Base-by-base conservation (phyloP, 78 protist species). In the Dictyostelium brefeldianum region DNA sequence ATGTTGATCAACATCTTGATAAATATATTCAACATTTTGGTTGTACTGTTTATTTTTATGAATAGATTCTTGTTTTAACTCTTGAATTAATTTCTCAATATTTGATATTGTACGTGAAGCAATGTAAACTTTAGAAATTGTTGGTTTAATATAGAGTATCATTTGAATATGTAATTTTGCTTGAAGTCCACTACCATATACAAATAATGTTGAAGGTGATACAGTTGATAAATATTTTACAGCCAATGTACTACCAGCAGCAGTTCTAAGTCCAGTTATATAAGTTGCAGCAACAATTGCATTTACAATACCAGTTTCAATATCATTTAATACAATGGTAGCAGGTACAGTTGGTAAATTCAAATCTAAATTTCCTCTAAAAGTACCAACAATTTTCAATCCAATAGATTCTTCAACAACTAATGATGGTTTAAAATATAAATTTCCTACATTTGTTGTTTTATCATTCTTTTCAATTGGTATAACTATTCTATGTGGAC, bases 111-210 rank as follows among this genome's bases (percentile, higher is more conserved):
- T 54, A n/a, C 89, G 36, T 29, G 75, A 79, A 15, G n/a, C 3
- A 11, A 90, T 80, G 31, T 36, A 14, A 3, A 90, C 89, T 1
- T 15, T 77, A 25, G 67, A 48, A n/a, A 73, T 80, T 1, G 71
- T 43, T 51, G 64, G 31, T 54, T 64, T 80, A 9, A 73, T 82
- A 1, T n/a, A 5, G 20, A 81, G 17, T 1, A 91, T 59, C 62
- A 85, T 57, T 46, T 53, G 51, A 7, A 91, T 81, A 20, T 91
- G 95, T 12, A 56, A 69, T 41, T 56, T 20, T 2, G 95, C 95
- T 69, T 91, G 95, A 11, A 91, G 31, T 27, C 95, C 89, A 10
- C 79, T n/a, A 1, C 95, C 95, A 54, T 74, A 91, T 6, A 91
- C 83, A 43, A 48, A 43, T 51, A 91, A 2, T n/a, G 83, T 73